Base-by-base conservation (phyloP, 805 yeast species). In the Cyberlindnera mycetangii region DNA sequence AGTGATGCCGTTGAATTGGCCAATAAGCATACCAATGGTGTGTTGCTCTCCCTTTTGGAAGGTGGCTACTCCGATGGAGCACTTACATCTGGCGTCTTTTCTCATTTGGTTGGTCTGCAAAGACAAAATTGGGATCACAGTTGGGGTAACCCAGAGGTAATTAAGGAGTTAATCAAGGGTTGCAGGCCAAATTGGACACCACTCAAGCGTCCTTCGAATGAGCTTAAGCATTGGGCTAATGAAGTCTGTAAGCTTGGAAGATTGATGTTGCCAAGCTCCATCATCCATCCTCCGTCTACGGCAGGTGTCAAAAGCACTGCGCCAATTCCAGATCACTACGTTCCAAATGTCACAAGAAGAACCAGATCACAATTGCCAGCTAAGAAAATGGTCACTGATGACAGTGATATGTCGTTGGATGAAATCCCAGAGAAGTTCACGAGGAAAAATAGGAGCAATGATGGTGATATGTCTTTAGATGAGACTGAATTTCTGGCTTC, bases 51-150 rank as follows among this genome's bases (percentile, higher is more conserved):
- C 1, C 62, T 87, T 18, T 64, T 87, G 51, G 96, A 87, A 65
- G 96, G 96, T 20, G 96, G 96, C 1, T 87, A 87, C 59, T 83
- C 93, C 0, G 89, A 86, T 55, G 84, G 85, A 4, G 95, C 95
- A 0, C 70, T 87, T 15, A 65, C 82, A 1, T 83, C 93, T 1
- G 95, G 95, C 11, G 80, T 84, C 0, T 84, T 85, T 58, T 77
- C 93, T 5, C 95, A 87, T 60, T 65, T 87, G 43, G 76, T 83
- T 31, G 96, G 95, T 0, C 60, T 87, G 41, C 83, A 81, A 40
- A 68, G 70, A 22, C 67, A 70, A 41, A 61, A 60, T 16, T 84
- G 88, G 88, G 73, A 79, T 33, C 65, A 67, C 14, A 76, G 77
- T 28, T 83, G 90, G 89, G 84, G 86, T 1, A 67, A 78, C 1